Evolutionary conservation across 2,329 filamentous ascomycete species (phyloP).

Genomic region (Apiospora koreana): DNA sequence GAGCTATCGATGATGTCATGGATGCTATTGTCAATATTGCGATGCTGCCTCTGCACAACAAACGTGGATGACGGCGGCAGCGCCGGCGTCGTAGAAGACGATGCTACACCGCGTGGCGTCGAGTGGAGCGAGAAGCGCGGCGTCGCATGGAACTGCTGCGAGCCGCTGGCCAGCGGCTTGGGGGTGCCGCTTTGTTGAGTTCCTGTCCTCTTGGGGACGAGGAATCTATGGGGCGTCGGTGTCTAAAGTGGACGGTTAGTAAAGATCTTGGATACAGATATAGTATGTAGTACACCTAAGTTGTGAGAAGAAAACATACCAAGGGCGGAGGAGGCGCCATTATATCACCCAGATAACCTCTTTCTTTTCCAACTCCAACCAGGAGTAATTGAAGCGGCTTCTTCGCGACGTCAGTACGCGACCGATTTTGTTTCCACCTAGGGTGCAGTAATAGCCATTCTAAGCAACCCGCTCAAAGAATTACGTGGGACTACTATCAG

Average conservation of each 20-base stretch:
- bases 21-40: slow-evolving; percentile 20
- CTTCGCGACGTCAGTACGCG: background rate
- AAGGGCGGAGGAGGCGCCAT: slow-evolving; percentile 1
- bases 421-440: background rate
- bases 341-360: background rate
- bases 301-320: no score
- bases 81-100: slow-evolving; percentile 12
- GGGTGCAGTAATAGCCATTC: background rate
- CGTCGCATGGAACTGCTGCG: slow-evolving; percentile 34
- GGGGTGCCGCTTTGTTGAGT: slow-evolving; percentile 26
- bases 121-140: slow-evolving; percentile 34
- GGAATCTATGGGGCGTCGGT: slow-evolving; percentile 34
- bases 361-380: background rate
- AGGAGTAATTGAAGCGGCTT: background rate
- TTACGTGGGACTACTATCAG: background rate
- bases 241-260: background rate
- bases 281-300: background rate
- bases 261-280: background rate
- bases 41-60: slow-evolving; percentile 20
- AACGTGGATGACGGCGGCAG: slow-evolving; percentile 23
- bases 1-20: slow-evolving; percentile 30
- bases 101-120: slow-evolving; percentile 23
- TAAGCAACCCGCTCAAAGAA: no score
- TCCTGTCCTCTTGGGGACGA: slow-evolving; percentile 30
- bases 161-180: slow-evolving; percentile 23